Evolutionary conservation across 2,329 filamentous ascomycete genomes (phyloP).

Genomic region (Coniella vitis): DNA sequence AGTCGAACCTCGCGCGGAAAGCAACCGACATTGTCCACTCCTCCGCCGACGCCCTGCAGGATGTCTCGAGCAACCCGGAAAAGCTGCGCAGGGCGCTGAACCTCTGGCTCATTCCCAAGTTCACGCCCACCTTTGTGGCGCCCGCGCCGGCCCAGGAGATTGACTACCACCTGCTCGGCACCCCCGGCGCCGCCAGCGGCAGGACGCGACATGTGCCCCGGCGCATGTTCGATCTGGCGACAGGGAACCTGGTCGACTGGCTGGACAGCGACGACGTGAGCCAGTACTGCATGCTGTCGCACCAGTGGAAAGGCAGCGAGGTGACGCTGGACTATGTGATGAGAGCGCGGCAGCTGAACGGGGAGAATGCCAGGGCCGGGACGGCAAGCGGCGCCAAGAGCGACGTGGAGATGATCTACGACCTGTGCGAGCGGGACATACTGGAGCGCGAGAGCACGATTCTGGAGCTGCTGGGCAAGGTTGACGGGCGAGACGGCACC

Average conservation of each 20-base stretch:
- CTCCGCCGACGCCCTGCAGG: neutral
- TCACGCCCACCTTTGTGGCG: neutral
- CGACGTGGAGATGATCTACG: neutral
- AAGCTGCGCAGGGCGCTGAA: neutral
- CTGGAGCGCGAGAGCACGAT: neutral
- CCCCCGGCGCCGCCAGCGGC: too few species aligned
- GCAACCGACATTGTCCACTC: neutral
- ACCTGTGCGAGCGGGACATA: neutral
- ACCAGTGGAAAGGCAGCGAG: neutral
- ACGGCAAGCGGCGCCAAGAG: neutral
- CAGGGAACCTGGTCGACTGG: neutral
- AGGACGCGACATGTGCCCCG: neutral
- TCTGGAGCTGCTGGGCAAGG: neutral
- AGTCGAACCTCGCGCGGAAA: neutral
- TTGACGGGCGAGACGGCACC: neutral
- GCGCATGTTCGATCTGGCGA: neutral
- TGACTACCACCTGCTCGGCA: neutral
- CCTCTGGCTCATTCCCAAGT: neutral
- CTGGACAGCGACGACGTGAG: neutral
- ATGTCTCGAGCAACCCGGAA: neutral
- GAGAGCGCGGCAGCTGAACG: neutral
- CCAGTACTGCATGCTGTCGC: neutral
- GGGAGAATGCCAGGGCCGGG: neutral
- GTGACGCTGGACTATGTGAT: neutral
- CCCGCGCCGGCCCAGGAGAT: neutral